A percentile compares a stretch with the other conserved stretches of the same genome.
Conservation (phyloP, 345 rosid species). For the Heritiera fomes region DNA sequence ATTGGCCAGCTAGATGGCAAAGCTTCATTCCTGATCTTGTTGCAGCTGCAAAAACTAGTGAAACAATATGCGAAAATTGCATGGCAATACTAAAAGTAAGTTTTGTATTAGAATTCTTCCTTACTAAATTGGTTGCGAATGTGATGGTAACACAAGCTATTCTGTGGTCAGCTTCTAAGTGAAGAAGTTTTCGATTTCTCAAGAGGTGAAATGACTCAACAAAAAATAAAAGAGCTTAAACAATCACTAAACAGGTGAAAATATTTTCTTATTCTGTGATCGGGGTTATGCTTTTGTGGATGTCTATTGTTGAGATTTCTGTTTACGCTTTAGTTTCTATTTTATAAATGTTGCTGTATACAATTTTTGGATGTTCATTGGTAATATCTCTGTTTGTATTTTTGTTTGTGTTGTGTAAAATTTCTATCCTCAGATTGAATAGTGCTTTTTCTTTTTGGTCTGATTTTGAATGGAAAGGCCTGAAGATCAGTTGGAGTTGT, state of each 20-base stretch:
- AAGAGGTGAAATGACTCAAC: slow-evolving; percentile 97
- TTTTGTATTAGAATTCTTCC: slow-evolving; percentile 12
- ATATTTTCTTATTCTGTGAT: neutral
- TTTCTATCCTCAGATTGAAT: neutral
- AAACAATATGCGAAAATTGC: slow-evolving; percentile 99
- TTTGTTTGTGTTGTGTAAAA: neutral
- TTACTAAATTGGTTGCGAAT: neutral
- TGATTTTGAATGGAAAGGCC: neutral
- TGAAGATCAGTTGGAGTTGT: neutral
- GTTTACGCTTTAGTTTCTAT: neutral
- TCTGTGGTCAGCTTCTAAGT: slow-evolving; percentile 71
- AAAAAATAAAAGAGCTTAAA: slow-evolving; percentile 94
- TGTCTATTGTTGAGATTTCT: neutral
- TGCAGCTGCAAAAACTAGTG: slow-evolving; percentile 99
- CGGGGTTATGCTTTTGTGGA: slow-evolving; percentile 3
- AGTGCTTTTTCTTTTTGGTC: neutral
- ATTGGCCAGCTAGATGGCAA: slow-evolving; percentile 98
- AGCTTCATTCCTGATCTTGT: slow-evolving; percentile 99
- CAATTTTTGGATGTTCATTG: neutral
- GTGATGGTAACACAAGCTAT: slow-evolving; percentile 20
- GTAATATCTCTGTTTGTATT: neutral
- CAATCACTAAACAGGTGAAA: slow-evolving; percentile 87
- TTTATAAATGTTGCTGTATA: neutral
- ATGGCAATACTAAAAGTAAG: slow-evolving; percentile 92
- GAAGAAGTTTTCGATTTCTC: slow-evolving; percentile 99